phyloP scores from a whole-genome alignment of 2,329 filamentous ascomycete species.

The Cercospora zeina region DNA sequence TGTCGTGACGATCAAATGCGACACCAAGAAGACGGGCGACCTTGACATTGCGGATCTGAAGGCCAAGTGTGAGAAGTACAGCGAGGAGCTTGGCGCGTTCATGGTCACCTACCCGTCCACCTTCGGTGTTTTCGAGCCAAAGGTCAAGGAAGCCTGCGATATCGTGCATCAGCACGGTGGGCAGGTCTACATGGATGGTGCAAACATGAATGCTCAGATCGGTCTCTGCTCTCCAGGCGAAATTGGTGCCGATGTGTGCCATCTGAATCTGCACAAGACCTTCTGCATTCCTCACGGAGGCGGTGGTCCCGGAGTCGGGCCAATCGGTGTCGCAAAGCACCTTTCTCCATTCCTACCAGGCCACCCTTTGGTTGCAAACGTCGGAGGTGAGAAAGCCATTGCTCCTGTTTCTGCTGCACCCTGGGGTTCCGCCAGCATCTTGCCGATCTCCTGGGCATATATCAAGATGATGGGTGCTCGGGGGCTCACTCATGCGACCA shows the following conservation, averaged over 20 bases:
- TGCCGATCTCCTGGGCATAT: slow-evolving; percentile 93
- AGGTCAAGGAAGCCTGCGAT: slow-evolving; percentile 79
- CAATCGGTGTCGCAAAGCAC: slow-evolving; percentile 85
- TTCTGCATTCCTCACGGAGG: slow-evolving; percentile 98
- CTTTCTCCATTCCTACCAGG: slow-evolving; percentile 74
- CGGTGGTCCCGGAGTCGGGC: slow-evolving; percentile 88
- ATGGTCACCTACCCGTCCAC: slow-evolving; percentile 98
- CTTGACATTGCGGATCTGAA: slow-evolving; percentile 83
- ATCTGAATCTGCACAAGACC: slow-evolving; percentile 96
- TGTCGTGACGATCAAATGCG: slow-evolving; percentile 89
- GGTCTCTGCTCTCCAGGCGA: slow-evolving; percentile 91
- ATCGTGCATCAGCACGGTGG: slow-evolving; percentile 85
- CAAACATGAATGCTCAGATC: slow-evolving; percentile 98
- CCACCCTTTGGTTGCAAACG: slow-evolving; percentile 61
- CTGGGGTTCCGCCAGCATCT: slow-evolving; percentile 85
- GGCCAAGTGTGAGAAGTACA: slow-evolving; percentile 84
- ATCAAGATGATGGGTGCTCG: slow-evolving; percentile 87
- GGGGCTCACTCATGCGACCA: slow-evolving; percentile 84
- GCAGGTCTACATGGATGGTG: slow-evolving; percentile 97
- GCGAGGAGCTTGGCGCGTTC: slow-evolving; percentile 81
- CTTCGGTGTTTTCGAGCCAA: slow-evolving; percentile 90
- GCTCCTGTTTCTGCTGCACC: slow-evolving; percentile 77
- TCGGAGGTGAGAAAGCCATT: slow-evolving; percentile 58
- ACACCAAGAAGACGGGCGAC: slow-evolving; percentile 75
- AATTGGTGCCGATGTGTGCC: slow-evolving; percentile 94